Base-by-base conservation (phyloP, 2,329 filamentous ascomycete genomes). In the Calonectria honghensis region DNA sequence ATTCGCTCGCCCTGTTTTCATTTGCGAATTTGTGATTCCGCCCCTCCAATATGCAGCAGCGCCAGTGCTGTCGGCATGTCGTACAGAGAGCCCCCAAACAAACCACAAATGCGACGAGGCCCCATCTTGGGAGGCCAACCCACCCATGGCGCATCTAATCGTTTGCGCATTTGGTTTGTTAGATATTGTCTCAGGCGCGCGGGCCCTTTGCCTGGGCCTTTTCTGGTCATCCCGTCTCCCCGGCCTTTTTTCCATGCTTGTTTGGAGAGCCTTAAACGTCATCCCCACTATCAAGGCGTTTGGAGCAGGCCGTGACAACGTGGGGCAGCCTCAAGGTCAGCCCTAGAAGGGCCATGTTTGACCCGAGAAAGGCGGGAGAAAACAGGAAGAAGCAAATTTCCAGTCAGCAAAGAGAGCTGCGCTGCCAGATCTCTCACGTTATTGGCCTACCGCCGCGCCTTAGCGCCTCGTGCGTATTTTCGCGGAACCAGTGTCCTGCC, bases 1-100 rank as follows among this genome's bases (percentile, higher is more conserved):
- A 24, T 39, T 35, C 48, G 64, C n/a, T 50, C 64, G 64, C 64
- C 64, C 48, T 67, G 48, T 51, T 67, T 67, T 67, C 64, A 67
- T 67, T 63, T 14, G 51, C 20, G 57, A 27, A 67, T 67, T 63
- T 14, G 51, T 31, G 57, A 27, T 63, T 63, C 57, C 35, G 57
- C 57, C 57, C 57, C 57, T 63, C 35, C 57, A 63, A 16, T 27
- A 63, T 63, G 57, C 57, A 63, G 57, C 37, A 41, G n/a, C n/a
- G 57, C 57, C 37, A 39, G 35, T 41, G n/a, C 35, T 61, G 57
- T 61, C 14, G 57, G 57, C 35, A 63, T 63, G 57, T 63, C 35
- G 35, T 41, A 63, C 37, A 63, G 57, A 63, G 35, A 39, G 37
- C 45, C 57, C 57, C 57, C 57, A 63, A 7, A 41, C 57, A 63